These are phyloP conservation scores for Chimonanthus praecox DNA, from an alignment of 164 flowering plant genomes.

Conservation along the genomic window DNA sequence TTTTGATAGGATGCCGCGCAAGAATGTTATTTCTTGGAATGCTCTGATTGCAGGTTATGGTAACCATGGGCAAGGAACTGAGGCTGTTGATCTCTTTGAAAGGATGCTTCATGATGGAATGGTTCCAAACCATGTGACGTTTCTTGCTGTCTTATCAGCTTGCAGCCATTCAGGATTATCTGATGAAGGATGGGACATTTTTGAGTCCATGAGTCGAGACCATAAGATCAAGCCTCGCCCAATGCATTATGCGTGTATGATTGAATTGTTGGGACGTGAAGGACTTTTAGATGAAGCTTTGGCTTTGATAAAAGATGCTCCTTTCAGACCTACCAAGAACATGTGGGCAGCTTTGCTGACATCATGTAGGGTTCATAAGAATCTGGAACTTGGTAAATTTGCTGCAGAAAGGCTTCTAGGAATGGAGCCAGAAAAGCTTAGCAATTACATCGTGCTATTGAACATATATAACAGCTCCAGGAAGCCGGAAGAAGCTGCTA, in stretches of 20 bases:
- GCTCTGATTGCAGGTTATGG: constrained; percentile 33
- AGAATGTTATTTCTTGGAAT: constrained; percentile 31
- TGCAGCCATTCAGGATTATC: constrained; percentile 42
- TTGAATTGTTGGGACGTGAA: constrained; percentile 64
- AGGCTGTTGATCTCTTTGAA: constrained; percentile 25
- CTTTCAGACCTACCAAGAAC: constrained; percentile 56
- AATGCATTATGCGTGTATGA: constrained; percentile 84
- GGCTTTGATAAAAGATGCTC: constrained; percentile 58
- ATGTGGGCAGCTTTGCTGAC: constrained; percentile 92
- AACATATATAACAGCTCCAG: constrained; percentile 63
- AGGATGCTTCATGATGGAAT: constrained; percentile 24
- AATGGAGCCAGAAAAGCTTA: constrained; percentile 71
- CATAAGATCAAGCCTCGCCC: constrained; percentile 65
- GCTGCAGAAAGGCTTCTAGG: constrained; percentile 78
- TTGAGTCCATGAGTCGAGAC: constrained; percentile 58
- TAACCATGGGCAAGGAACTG: constrained; percentile 26
- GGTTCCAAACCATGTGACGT: constrained; percentile 30
- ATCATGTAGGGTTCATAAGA: constrained; percentile 66
- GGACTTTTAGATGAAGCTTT: constrained; percentile 70
- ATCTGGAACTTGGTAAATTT: constrained; percentile 68
- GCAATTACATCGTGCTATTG: constrained; percentile 63
- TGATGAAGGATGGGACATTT: constrained; percentile 61
- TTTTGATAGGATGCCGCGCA: constrained; percentile 51
- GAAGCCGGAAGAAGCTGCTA: constrained; percentile 55
- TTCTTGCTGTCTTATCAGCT: constrained; percentile 37